Base-by-base conservation (phyloP, 176 grass and related monocot genomes). In the Raddia guianensis region DNA sequence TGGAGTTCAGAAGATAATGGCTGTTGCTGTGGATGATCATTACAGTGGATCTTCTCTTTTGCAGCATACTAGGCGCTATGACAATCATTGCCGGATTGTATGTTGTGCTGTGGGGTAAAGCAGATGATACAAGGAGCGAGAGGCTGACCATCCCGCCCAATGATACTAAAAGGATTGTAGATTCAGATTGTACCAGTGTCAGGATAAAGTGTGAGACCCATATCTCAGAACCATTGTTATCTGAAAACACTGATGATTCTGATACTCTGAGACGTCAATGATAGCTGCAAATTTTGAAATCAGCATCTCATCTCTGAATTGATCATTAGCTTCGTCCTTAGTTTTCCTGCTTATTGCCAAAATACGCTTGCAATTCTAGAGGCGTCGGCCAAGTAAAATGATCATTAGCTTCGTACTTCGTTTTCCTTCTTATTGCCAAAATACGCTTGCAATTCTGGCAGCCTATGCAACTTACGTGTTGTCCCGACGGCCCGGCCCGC, bases 31-130 rank as follows among this genome's bases (percentile, higher is more conserved):
- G 7, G 7, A 35, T 63, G 9, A 16, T 73, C 15, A 32, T 82
- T 44, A 70, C 9, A 43, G 35, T 70, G 49, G 12, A 66, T 4
- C 21, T 77, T 49, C 46, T 59, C 19, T 5, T 42, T 0, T 80
- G 34, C 93, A 92, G 86, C 84, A 55, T 92, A 55, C 55, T 88
- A 46, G 93, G 89, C 66, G 80, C 92, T 33, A 19, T 89, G 81
- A 56, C 76, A 7, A 86, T 94, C 45, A 82, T 94, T 45, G 42
- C 72, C 0, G 86, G 86, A 3, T 9, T 89, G 55, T 91, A 83
- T 49, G 75, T 84, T 5, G 90, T 92, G 65, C 40, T 94, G 37
- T 94, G 92, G 89, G 92, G 92, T 15, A 91, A 94, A 86, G 83
- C 83, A 32, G 72, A 89, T 11, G 86, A 91, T 7, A 8, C 61